Base-by-base conservation (phyloP, 1,284 basidiomycete species). In the Agroathelia rolfsii region DNA sequence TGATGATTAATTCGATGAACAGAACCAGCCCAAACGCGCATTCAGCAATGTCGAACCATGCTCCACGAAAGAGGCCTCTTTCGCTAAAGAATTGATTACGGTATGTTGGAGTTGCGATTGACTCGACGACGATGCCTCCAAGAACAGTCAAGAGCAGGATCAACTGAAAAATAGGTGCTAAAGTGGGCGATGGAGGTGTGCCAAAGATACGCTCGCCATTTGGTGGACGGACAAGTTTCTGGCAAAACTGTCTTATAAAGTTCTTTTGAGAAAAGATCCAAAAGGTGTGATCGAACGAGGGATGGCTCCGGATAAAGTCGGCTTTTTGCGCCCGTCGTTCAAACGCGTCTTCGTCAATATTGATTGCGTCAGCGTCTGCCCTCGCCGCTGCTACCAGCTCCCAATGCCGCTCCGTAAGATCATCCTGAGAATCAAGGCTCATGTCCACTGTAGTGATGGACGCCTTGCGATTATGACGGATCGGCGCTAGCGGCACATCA, bases 41-140 rank as follows among this genome's bases (percentile, higher is more conserved):
- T 52, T 97, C 93, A 2, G 80, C 72, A 28, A 93, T 61, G 45
- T 88, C 82, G 54, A 92, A 97, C 94, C 94, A 98, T 1, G 86
- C 72, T 3, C 67, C 70, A 3, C 80, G 69, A 12, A 66, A 52
- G 19, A 64, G 48, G 0, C 85, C 88, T 44, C 87, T 49, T 16
- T 59, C 39, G 10, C 52, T 47, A 50, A 82, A 88, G 57, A 77
- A 95, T 16, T 74, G 56, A 24, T 77, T 76, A 8, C 93, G 80
- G 52, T 95, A 96, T 2, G 76, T 48, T 0, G 94, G 93, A 0
- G 86, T 92, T 0, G 94, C 90, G 31, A 90, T 71, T 6, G 71
- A 76, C 36, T 93, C 89, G 3, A 90, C 72, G n/a, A 74, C 67
- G 34, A 97, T 82, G 19, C 85, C 88, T 1, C 76, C 86, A 14